Evolutionary conservation across 148 eudicot genomes (phyloP), one percentile per base, ranked within the genome.

Genomic region (Rheum nobile): DNA sequence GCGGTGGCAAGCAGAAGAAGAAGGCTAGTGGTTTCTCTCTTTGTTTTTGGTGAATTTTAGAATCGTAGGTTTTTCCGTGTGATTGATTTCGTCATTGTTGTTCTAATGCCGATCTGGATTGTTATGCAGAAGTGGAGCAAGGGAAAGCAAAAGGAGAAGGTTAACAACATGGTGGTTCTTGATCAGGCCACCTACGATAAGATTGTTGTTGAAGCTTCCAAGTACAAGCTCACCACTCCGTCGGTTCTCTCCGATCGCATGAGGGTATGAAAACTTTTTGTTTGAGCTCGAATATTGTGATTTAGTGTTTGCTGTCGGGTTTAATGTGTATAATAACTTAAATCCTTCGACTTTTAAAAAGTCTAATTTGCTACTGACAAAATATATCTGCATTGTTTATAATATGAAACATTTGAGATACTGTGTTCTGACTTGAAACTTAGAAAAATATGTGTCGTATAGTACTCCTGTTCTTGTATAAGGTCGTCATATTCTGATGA

Each of bases 101-200:
- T 63, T 12, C 28, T 31, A 63, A 63, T 63, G 68, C 19, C 0
- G 38, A 22, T 31, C 38, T 63, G 19, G 39, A 63, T 63, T 38
- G 9, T 61, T 57, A 12, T 48, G 8, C 88, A 93, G 93, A 93
- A 93, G 89, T 88, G 96, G 96, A 90, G 98, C 85, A 93, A 93
- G 87, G 98, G 98, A 82, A 93, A 93, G 92, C 96, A 93, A 83
- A 93, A 90, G 94, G 98, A 93, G 75, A 93, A 93, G 96, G 98
- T 93, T 80, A 93, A 93, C 89, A 93, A 93, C 86, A 86, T 91
- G 97, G 92, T 89, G 57, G 83, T 93, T 83, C 91, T 93, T 48
- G 98, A 93, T 50, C 90, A 86, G 80, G 89, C 87, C 1, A 93
- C 97, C 2, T 93, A 89, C 32, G 97, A 93, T 57, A 91, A 93